These are phyloP conservation scores for Kitagawia praeruptora DNA, from an alignment of 129 eudicot species.

Conservation along the genomic window DNA sequence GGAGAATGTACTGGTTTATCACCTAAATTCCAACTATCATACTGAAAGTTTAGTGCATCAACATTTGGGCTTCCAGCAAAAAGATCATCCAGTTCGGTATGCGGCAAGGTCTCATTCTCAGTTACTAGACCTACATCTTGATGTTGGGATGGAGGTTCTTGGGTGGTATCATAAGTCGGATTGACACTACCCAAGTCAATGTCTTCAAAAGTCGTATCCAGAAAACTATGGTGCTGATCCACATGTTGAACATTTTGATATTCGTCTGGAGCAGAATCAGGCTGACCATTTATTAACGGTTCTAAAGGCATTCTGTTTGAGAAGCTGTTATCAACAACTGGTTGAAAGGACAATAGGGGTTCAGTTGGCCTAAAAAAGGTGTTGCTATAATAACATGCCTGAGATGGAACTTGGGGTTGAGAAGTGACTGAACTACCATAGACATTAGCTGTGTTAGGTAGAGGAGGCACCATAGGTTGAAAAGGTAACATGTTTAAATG, in stretches of 20 bases:
- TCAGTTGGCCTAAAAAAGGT: constrained; percentile 17
- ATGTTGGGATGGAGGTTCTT: constrained; percentile 18
- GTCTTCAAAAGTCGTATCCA: constrained; percentile 20
- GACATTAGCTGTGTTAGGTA: constrained; percentile 14
- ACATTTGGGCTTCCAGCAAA: constrained; percentile 13
- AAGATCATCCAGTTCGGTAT: not conserved
- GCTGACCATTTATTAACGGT: constrained; percentile 16
- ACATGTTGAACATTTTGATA: not conserved
- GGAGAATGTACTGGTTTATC: constrained; percentile 25
- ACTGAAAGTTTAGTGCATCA: constrained; percentile 26
- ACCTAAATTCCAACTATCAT: constrained; percentile 33
- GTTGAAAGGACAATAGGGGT: constrained; percentile 12
- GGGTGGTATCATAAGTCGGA: constrained; percentile 18
- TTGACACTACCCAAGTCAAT: constrained; percentile 13
- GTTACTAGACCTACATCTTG: constrained; percentile 2
- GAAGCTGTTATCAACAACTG: not conserved
- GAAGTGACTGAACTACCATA: constrained; percentile 12
- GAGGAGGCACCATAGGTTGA: constrained; percentile 13
- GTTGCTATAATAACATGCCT: constrained; percentile 10
- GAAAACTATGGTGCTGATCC: constrained; percentile 10
- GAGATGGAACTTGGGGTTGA: constrained; percentile 21
- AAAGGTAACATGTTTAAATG: not conserved
- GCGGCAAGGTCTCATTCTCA: not conserved
- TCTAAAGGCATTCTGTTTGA: constrained; percentile 4
- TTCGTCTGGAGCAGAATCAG: constrained; percentile 17